Conservation (phyloP, 176 grass and related monocot genomes). For the Carex littledalei region DNA sequence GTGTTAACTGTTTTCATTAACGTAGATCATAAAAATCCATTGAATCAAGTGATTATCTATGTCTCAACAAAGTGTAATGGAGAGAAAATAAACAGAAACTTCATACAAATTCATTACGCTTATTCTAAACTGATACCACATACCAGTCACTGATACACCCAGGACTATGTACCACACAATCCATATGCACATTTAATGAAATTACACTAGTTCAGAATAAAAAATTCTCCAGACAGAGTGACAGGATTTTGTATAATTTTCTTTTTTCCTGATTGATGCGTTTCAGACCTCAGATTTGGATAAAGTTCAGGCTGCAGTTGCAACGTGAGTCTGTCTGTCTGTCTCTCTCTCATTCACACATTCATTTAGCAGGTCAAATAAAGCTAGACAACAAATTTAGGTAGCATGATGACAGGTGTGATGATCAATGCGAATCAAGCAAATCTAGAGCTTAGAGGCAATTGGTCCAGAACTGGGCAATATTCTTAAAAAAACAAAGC, state of each 20-base stretch:
- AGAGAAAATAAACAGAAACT: neutral
- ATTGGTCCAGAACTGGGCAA: conserved; percentile 13
- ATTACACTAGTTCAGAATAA: neutral
- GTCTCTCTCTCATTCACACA: neutral
- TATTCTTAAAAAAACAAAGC: conserved; percentile 9
- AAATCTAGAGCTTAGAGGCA: neutral
- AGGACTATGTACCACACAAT: neutral
- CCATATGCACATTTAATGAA: neutral
- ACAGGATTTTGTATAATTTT: neutral
- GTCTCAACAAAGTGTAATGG: neutral
- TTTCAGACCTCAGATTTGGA: neutral
- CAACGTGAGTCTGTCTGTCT: neutral
- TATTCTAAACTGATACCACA: neutral
- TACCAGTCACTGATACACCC: neutral
- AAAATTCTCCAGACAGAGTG: neutral
- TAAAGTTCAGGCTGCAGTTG: neutral
- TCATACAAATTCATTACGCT: neutral
- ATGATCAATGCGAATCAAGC: neutral
- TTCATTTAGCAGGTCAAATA: neutral
- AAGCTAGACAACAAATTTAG: neutral
- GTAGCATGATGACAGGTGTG: neutral
- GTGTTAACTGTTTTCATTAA: neutral
- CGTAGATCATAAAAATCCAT: neutral
- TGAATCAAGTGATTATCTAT: neutral
- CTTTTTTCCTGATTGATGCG: neutral